Base-by-base conservation (phyloP, 2,329 filamentous ascomycete genomes). In the Immersiporthe knoxdaviesiana region DNA sequence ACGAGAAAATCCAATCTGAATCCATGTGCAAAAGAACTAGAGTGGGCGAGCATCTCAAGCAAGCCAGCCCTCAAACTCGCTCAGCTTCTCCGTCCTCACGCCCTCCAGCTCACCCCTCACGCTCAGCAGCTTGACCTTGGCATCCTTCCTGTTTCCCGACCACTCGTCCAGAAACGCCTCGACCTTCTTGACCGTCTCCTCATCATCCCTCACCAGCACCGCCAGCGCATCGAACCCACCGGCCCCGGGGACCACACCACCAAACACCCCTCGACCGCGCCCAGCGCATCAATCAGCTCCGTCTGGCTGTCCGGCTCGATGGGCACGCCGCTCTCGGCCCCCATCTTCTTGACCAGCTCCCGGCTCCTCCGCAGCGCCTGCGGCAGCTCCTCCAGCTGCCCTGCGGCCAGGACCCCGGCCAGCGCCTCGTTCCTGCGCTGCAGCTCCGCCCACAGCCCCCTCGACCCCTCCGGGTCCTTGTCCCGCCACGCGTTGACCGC, bases 211-310 rank as follows among this genome's bases (percentile, higher is more conserved):
- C 72, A 97, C 88, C 70, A 99, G 79, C 70, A 99, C 79, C 0
- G 91, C 92, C 67, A 97, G 85, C 1, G 96, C 96, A 82, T 99
- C 96, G 76, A 92, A 97, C 0, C 96, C 96, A 12, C 96, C 96
- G 0, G 96, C 96, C 0, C 96, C 96, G 0, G 96, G 96, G 0
- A 97, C 96, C 0, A 98, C 93, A 0, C 94, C 96, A 0, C 94
- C 94, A 72, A 94, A 88, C 3, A 98, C 94, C 7, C 95, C 96
- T 91, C 85, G 1, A 97, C 81, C 4, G 74, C 76, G n/a, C 81
- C 87, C 68, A 95, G 85, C 12, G 89, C 92, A 79, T 99, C 92
- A 47, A 99, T 82, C 70, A 99, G 83, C 76, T 88, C 87, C 1
- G 93, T 97, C 84, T 99, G 96, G 73, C 91, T 90, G 56, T 84